Evolutionary conservation across 73 alveolate genomes (phyloP).

Genomic region (Tetrahymena elliotti): DNA sequence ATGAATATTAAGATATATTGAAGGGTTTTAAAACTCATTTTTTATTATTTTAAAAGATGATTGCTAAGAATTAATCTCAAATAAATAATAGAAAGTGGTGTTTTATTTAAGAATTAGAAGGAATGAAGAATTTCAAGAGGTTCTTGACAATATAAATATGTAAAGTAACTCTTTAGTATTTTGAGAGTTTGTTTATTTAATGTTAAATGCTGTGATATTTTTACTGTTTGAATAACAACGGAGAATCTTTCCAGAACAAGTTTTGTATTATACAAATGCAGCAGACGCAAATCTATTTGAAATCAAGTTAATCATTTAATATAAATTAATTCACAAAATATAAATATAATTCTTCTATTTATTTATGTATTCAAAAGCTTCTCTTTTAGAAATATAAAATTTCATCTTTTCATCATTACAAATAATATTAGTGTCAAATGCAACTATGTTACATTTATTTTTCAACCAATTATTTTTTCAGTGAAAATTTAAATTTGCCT

Average conservation of each 20-base stretch:
- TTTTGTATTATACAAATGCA: not conserved
- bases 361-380: not conserved
- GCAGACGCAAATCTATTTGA: not conserved
- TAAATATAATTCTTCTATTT: not conserved
- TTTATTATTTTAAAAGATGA: no score
- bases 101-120: no score
- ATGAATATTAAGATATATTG: not conserved
- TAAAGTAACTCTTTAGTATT: not conserved
- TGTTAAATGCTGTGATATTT: not conserved
- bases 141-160: not conserved
- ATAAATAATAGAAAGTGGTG: not conserved
- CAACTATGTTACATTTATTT: not conserved
- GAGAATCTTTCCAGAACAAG: constrained; percentile 1
- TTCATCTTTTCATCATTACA: not conserved
- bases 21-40: not conserved
- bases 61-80: no score
- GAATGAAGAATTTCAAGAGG: not conserved
- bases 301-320: not conserved
- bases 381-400: not conserved
- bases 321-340: not conserved
- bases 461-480: not conserved
- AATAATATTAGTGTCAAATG: no score
- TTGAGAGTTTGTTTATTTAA: not conserved
- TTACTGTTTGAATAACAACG: not conserved
- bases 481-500: not conserved